These are phyloP conservation scores for Talaromyces nanjingensis DNA, from an alignment of 495 filamentous ascomycete genomes.

Conservation along the genomic window DNA sequence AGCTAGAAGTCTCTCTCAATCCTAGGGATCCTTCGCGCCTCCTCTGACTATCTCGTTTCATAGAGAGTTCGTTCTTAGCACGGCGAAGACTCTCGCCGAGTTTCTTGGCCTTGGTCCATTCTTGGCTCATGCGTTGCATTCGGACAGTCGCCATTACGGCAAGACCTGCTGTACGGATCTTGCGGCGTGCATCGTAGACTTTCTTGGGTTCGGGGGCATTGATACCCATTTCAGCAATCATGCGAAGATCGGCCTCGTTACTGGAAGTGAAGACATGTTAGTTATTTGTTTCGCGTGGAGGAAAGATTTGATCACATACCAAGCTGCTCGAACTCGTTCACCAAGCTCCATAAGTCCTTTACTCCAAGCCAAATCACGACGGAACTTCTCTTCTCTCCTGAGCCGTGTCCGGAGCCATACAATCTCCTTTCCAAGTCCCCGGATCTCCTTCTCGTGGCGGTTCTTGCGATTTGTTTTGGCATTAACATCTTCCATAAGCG, in stretches of 20 bases:
- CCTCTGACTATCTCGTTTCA: constrained; percentile 26
- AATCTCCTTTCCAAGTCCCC: constrained; percentile 80
- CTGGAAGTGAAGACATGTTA: constrained; percentile 39
- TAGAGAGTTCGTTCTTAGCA: constrained; percentile 37
- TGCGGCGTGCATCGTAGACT: constrained; percentile 29
- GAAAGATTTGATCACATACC: constrained; percentile 53
- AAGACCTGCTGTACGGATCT: constrained; percentile 42
- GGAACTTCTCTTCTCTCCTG: constrained; percentile 71
- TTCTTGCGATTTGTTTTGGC: constrained; percentile 40
- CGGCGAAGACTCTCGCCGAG: constrained; percentile 38
- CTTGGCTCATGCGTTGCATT: constrained; percentile 46
- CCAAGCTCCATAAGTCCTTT: constrained; percentile 75
- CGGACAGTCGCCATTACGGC: constrained; percentile 47
- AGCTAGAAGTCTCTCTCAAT: background rate
- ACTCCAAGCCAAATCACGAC: constrained; percentile 70
- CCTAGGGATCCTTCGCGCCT: background rate
- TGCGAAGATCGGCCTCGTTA: constrained; percentile 82
- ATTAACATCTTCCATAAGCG: constrained; percentile 39
- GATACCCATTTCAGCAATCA: constrained; percentile 75
- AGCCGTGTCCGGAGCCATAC: constrained; percentile 76
- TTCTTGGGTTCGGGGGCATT: constrained; percentile 29
- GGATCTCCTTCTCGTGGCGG: constrained; percentile 71
- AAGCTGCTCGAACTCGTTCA: constrained; percentile 64
- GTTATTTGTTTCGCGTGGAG: constrained; percentile 4
- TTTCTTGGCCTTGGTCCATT: constrained; percentile 44